Evolutionary conservation across 306 rosid genomes (phyloP).

Genomic region (Glycine tomentella): DNA sequence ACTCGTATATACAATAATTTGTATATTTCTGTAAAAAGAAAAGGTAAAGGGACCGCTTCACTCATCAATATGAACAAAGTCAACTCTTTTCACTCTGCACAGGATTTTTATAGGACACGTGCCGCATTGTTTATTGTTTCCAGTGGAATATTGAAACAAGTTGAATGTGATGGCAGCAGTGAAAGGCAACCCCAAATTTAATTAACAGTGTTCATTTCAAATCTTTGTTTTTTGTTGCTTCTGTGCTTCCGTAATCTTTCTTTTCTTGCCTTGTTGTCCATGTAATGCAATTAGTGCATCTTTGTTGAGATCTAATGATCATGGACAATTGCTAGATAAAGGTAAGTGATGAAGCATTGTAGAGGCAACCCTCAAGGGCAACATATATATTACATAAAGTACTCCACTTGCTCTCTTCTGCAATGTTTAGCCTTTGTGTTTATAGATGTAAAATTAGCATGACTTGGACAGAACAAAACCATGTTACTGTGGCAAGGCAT

Average conservation of each 20-base stretch:
- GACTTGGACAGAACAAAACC: not conserved
- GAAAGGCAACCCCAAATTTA: not conserved
- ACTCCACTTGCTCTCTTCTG: not conserved
- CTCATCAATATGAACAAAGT: not conserved
- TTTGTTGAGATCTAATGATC: not conserved
- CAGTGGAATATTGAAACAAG: conserved; percentile 28
- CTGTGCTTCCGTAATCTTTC: not conserved
- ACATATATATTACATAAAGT: not conserved
- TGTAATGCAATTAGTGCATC: not conserved
- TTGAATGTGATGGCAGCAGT: conserved; percentile 29
- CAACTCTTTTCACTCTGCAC: conserved; percentile 13
- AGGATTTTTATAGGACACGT: conserved; percentile 27
- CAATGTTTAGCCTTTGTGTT: not conserved
- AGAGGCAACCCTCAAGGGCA: conserved; percentile 26
- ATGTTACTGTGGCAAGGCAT: conserved; percentile 18
- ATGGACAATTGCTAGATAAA: not conserved
- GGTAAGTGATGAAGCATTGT: conserved; percentile 1
- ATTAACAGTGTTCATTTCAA: not conserved
- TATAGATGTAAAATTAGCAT: not conserved
- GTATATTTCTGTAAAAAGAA: not conserved
- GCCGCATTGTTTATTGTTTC: not conserved
- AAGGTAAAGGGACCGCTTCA: not conserved
- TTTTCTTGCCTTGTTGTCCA: conserved; percentile 11
- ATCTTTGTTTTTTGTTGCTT: not conserved
- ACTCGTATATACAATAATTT: not conserved